Evolutionary conservation across 805 yeast genomes (phyloP).

Genomic region (Candida nonsorbophila): DNA sequence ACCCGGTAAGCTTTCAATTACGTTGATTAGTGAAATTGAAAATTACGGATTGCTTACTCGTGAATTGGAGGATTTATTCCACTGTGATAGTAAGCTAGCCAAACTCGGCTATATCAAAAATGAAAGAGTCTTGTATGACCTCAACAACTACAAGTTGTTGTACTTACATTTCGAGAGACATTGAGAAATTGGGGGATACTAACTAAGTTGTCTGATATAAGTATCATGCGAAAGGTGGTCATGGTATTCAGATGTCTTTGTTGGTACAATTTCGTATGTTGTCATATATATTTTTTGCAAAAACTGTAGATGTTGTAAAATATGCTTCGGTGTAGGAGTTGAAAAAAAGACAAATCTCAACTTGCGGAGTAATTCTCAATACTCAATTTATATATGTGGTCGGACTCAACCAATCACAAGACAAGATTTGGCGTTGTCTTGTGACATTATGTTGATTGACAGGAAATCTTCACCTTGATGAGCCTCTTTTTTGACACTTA

Average conservation of each 20-base stretch:
- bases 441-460: too few relatives aligned
- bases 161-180: slow-evolving; percentile 57
- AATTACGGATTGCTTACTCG: slow-evolving; percentile 2
- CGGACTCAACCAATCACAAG: too few relatives aligned
- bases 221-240: slow-evolving; percentile 11
- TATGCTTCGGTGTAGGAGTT: too few relatives aligned
- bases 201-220: slow-evolving; percentile 2
- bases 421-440: too few relatives aligned
- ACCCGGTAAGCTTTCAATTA: slow-evolving; percentile 69
- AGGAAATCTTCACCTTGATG: too few relatives aligned
- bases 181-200: slow-evolving; percentile 17
- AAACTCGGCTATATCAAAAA: slow-evolving; percentile 47
- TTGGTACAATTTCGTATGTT: slow-evolving; percentile 7
- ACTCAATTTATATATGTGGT: too few relatives aligned
- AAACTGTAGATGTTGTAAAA: slow-evolving; percentile 2
- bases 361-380: too few relatives aligned
- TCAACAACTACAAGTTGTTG: slow-evolving; percentile 63
- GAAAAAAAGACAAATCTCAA: too few relatives aligned
- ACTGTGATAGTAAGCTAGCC: slow-evolving; percentile 22
- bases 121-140: slow-evolving; percentile 69
- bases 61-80: slow-evolving; percentile 10
- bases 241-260: slow-evolving; percentile 5
- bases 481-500: too few relatives aligned
- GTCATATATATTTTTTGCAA: not conserved
- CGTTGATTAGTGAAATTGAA: slow-evolving; percentile 26